Percentiles rank a stretch among this genome's conserved stretches.
phyloP scores from a whole-genome alignment of 805 yeast species.

The Myxozyma mucilagina region DNA sequence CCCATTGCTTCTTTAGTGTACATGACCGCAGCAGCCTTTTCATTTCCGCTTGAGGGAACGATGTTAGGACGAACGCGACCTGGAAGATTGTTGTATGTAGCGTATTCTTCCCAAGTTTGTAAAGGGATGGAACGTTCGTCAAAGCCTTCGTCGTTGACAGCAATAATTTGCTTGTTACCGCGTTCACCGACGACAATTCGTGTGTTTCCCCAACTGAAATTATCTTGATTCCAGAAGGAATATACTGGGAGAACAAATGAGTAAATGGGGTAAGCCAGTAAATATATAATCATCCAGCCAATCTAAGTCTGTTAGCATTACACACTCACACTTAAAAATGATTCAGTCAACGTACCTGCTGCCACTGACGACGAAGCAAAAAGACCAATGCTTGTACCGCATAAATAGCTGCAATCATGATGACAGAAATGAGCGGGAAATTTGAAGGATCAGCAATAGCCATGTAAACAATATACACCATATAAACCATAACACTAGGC shows the following conservation, averaged over 20 bases:
- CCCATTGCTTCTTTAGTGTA: slow-evolving; percentile 19
- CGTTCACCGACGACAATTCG: slow-evolving; percentile 56
- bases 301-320: slow-evolving; percentile 41
- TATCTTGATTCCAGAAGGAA: slow-evolving; percentile 66
- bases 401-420: slow-evolving; percentile 56
- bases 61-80: slow-evolving; percentile 36
- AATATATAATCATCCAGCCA: slow-evolving; percentile 58
- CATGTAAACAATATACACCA: slow-evolving; percentile 54
- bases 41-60: slow-evolving; percentile 11
- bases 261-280: slow-evolving; percentile 61
- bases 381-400: slow-evolving; percentile 63
- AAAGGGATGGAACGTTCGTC: slow-evolving; percentile 42
- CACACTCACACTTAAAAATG: slow-evolving; percentile 29
- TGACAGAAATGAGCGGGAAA: slow-evolving; percentile 53
- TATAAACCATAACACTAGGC: slow-evolving; percentile 58
- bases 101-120: slow-evolving; percentile 45
- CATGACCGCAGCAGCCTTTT: slow-evolving; percentile 12
- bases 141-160: slow-evolving; percentile 41
- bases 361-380: slow-evolving; percentile 48
- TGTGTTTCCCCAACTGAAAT: slow-evolving; percentile 67
- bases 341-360: slow-evolving; percentile 39
- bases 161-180: slow-evolving; percentile 50
- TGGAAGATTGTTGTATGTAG: slow-evolving; percentile 41
- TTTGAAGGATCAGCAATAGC: slow-evolving; percentile 55
- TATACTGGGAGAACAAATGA: slow-evolving; percentile 60